Base-by-base conservation (phyloP, 805 yeast species). In the Candida ponderosae region DNA sequence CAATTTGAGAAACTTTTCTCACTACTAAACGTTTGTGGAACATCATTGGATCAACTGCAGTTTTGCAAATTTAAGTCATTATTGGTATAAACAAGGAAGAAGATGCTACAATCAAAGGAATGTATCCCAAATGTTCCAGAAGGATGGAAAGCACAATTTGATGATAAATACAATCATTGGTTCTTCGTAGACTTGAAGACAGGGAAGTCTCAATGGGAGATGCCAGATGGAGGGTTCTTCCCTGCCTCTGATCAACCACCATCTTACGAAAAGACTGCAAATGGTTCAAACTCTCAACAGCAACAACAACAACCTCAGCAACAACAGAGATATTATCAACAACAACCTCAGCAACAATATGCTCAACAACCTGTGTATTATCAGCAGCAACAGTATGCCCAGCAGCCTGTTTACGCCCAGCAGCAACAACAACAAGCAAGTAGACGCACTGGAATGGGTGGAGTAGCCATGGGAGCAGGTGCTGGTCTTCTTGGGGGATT, bases 131-230 rank as follows among this genome's bases (percentile, higher is more conserved):
- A 36, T 0, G 79, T 76, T n/a, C 83, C 83, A 3, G 58, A 62
- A 3, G 84, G 89, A 5, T 82, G 89, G 89, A 62, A 78, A 41
- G 81, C 93, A 31, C 77, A 79, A 35, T 79, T 74, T 60, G 88
- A 81, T 52, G 79, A 77, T 10, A 66, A 78, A 40, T 82, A 82
- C 54, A 67, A 70, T 35, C 75, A 82, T 2, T 86, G 80, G 79
- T 90, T 79, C 57, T 90, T 79, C 51, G 95, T 90, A n/a, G 68
- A 87, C 48, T 61, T 83, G 45, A 51, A 67, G 14, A 74, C 85
- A 13, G 81, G 83, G 41, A 65, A 75, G 46, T 85, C 96, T 0
- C 96, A 88, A 58, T 90, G 97, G 97, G 95, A 85, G 37, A 76
- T 79, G 13, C 97, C 96, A 14, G 40, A 42, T 10, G 81, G 81